These are phyloP conservation scores for Microcyclospora pomicola DNA, from an alignment of 2,329 filamentous ascomycete species.

Conservation along the genomic window DNA sequence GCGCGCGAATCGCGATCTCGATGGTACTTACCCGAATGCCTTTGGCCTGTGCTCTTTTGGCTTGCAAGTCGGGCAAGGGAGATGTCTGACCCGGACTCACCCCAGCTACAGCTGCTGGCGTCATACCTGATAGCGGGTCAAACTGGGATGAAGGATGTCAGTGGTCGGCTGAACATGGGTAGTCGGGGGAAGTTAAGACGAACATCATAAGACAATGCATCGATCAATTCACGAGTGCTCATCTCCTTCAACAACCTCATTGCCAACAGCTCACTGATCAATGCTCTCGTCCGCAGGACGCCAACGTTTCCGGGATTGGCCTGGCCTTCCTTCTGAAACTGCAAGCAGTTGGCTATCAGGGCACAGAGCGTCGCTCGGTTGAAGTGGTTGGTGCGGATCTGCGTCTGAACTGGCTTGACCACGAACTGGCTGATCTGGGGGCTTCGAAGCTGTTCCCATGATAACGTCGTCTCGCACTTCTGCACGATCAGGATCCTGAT, in stretches of 20 bases:
- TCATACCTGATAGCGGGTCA: constrained; percentile 73
- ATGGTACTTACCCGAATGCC: constrained; percentile 75
- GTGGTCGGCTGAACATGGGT: too few species aligned
- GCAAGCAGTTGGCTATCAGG: constrained; percentile 82
- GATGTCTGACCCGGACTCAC: constrained; percentile 18
- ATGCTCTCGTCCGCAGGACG: constrained; percentile 67
- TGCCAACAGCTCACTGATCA: constrained; percentile 80
- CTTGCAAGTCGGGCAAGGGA: constrained; percentile 12
- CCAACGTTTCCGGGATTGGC: constrained; percentile 72
- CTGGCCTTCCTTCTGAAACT: constrained; percentile 80
- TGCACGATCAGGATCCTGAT: constrained; percentile 74
- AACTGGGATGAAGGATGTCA: constrained; percentile 33
- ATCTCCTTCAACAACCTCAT: constrained; percentile 86
- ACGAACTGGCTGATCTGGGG: constrained; percentile 93
- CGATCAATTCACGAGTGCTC: constrained; percentile 76
- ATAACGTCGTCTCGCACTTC: constrained; percentile 78
- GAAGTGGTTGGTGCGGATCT: constrained; percentile 71
- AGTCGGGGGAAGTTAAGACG: too few species aligned
- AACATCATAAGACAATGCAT: constrained; percentile 75
- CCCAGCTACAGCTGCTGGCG: constrained; percentile 30
- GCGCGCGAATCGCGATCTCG: constrained; percentile 83
- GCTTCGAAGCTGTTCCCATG: constrained; percentile 91
- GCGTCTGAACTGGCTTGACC: constrained; percentile 86
- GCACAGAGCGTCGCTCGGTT: constrained; percentile 78
- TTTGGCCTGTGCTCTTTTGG: constrained; percentile 37